Evolutionary conservation across 164 flowering plant species (phyloP), one percentile per base, ranked within the genome.

Genomic region (Pachysandra terminalis): DNA sequence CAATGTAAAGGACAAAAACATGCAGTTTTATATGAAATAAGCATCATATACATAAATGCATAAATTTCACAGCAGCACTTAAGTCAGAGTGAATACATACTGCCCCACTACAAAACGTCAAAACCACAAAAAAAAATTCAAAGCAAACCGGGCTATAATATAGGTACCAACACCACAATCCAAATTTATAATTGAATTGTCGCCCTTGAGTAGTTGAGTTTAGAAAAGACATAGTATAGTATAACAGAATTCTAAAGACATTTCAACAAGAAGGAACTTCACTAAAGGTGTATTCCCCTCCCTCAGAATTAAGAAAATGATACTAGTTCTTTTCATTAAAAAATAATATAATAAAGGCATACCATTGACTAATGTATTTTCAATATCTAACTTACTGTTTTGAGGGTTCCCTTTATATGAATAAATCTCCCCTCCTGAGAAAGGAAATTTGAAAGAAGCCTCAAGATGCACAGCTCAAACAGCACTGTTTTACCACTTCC

Each of bases 401-500:
- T 96, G 14, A 85, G 86, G 41, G 91, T 87, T 73, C 99, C 99
- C 74, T 87, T 89, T 19, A 68, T 25, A 63, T 88, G 99, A 68
- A 70, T 70, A 74, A 90, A 87, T 69, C 71, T 82, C 63, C 88
- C 90, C 0, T 86, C 94, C 58, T 76, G 68, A 26, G 91, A 81
- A 65, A 96, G 82, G 75, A 84, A 93, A 81, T 80, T 87, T 7
- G 98, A 88, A 58, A 96, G 93, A 79, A 93, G 90, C 81, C 98
- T 88, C 81, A 96, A 78, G 75, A 96, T 88, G 81, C 98, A 96
- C 54, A 96, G 84, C 85, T 96, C 99, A 79, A 96, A 96, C 37
- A 96, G 85, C 67, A 88, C 98, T 32, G 98, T 96, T 80, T 96
- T 96, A 45, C 99, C 99, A 79, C 99, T 96, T 67, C 98, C 98